Percentiles rank a stretch among this genome's conserved stretches.
These are phyloP conservation scores for Jamesozyma hellenica DNA, from an alignment of 805 yeast species.

Conservation along the genomic window DNA sequence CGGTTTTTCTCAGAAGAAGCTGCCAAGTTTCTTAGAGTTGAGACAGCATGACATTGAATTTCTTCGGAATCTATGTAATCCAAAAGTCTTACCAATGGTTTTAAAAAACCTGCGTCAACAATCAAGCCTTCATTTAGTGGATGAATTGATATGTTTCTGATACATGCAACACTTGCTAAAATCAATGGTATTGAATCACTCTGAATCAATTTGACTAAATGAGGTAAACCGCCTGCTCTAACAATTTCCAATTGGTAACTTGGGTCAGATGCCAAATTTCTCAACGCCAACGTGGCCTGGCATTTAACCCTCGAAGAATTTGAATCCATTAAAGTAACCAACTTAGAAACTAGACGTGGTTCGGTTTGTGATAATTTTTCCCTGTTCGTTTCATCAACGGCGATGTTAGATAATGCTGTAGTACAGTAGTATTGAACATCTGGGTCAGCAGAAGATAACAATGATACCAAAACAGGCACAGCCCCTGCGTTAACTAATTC, in stretches of 20 bases:
- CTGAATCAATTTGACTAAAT: conserved; percentile 79
- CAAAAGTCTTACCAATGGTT: conserved; percentile 77
- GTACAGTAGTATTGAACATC: conserved; percentile 98
- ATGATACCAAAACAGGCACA: conserved; percentile 86
- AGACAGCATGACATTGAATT: conserved; percentile 96
- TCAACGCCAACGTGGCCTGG: conserved; percentile 91
- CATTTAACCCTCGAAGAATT: conserved; percentile 93
- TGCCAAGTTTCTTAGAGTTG: conserved; percentile 89
- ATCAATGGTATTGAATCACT: conserved; percentile 86
- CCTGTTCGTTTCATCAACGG: conserved; percentile 89
- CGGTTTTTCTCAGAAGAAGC: conserved; percentile 92
- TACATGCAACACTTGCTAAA: conserved; percentile 95
- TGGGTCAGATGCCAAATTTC: conserved; percentile 93
- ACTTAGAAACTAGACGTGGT: conserved; percentile 79
- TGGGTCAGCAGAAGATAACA: conserved; percentile 77
- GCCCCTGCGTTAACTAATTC: conserved; percentile 97
- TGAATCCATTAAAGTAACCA: conserved; percentile 86
- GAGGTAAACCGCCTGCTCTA: conserved; percentile 90
- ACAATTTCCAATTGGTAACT: conserved; percentile 94
- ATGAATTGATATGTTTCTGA: conserved; percentile 92
- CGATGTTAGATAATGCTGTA: conserved; percentile 91
- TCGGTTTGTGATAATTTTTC: conserved; percentile 83
- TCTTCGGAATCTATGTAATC: conserved; percentile 86
- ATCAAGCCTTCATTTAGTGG: conserved; percentile 92
- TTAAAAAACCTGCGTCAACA: conserved; percentile 91